Base-by-base conservation (phyloP, 495 filamentous ascomycete species). In the Astrothelium subdiscretum region DNA sequence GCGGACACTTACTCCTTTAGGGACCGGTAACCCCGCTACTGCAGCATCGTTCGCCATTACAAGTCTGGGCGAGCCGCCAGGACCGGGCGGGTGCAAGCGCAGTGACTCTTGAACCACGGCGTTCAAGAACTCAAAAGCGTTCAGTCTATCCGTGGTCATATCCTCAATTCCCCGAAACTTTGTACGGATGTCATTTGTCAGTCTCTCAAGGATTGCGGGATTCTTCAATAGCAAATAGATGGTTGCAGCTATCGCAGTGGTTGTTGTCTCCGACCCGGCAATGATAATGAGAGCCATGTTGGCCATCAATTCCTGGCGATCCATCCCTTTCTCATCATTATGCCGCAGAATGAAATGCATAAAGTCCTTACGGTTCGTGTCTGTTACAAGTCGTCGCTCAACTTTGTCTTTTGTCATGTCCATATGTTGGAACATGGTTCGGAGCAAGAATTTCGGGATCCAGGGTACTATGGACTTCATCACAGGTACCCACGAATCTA, bases 51-150 rank as follows among this genome's bases (percentile, higher is more conserved):
- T 74, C 27, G 69, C 66, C 2, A 81, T 77, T 11, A 75, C 73
- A 0, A 76, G 66, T 2, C 83, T 70, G 8, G 78, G 77, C 13
- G 80, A 63, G 0, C 74, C 78, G 24, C 61, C 73, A 0, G 83
- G 74, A 3, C 81, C 73, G 1, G 85, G 83, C 6, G 84, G 81
- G 65, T 84, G 83, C 62, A 83, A 75, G 2, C 85, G 78, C 59
- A 88, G 68, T 0, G 74, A 73, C 67, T 88, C 85, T 52, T 83
- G 73, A 0, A 86, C 70, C 48, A 78, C 78, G 18, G 83, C 84
- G 26, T 79, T 63, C 67, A 86, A 68, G 62, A 85, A 88, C 0
- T 75, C 63, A 24, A 87, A 71, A 0, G 71, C 67, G 52, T 67
- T 69, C 18, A 83, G 77, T 31, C 69, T 74, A 13, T 72, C 32